A percentile compares a stretch with the other conserved stretches of the same genome.
Evolutionary conservation across 1,284 basidiomycete genomes (phyloP).

Genomic region (Melampsora occidentalis): DNA sequence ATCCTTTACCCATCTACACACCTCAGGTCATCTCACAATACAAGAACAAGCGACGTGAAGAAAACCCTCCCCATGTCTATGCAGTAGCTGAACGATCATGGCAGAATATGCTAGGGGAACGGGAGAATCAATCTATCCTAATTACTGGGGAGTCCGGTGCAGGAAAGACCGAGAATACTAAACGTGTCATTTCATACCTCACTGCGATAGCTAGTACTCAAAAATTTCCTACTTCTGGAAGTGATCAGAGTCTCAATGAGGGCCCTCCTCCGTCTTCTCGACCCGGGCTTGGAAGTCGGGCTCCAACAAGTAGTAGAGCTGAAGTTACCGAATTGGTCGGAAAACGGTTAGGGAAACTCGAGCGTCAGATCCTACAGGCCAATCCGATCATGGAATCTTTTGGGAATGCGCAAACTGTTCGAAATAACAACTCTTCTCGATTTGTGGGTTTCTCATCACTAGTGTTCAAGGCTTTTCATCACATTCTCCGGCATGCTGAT

Average conservation of each 20-base stretch:
- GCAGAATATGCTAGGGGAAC: conserved; percentile 96
- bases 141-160: conserved; percentile 99
- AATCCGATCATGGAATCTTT: conserved; percentile 98
- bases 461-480: neutral
- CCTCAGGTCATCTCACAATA: conserved; percentile 74
- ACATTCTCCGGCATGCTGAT: neutral
- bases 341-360: conserved; percentile 71
- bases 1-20: conserved; percentile 85
- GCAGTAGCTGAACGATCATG: conserved; percentile 96
- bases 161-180: conserved; percentile 99
- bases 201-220: conserved; percentile 90
- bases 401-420: conserved; percentile 96
- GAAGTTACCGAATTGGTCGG: conserved; percentile 53
- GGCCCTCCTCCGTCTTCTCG: conserved; percentile 52
- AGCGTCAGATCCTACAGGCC: conserved; percentile 94
- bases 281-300: conserved; percentile 54
- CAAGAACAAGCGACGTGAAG: conserved; percentile 82
- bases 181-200: conserved; percentile 99
- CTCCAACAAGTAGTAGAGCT: conserved; percentile 62
- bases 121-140: conserved; percentile 95
- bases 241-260: conserved; percentile 47
- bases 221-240: conserved; percentile 59
- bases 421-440: conserved; percentile 98
- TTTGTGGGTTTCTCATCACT: conserved; percentile 59
- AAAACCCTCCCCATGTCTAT: conserved; percentile 96